phyloP scores from a whole-genome alignment of 768 basidiomycete genomes.

The Naganishia vaughanmartiniae region DNA sequence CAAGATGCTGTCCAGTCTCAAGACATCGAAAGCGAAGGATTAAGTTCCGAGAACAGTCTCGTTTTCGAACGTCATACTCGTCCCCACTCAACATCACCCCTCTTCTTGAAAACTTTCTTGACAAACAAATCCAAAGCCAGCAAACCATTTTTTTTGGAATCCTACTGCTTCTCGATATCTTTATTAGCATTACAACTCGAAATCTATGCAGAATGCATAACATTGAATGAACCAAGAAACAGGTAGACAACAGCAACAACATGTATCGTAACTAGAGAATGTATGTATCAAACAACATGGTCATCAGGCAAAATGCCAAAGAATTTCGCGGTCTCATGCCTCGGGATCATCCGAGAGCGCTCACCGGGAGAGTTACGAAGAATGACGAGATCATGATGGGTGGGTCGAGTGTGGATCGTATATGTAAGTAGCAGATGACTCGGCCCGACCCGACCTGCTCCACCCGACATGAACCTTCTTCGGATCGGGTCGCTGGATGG shows the following conservation, averaged over 20 bases:
- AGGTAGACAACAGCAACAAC: conserved; percentile 8
- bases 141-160: background rate
- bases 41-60: background rate
- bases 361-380: no score
- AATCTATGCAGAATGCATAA: background rate
- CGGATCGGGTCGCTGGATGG: no score
- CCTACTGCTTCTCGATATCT: background rate
- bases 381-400: no score
- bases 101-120: background rate
- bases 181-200: background rate
- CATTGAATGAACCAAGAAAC: background rate
- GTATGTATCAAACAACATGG: background rate
- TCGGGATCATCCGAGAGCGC: no score
- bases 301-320: background rate
- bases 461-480: background rate
- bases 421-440: no score
- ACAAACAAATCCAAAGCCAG: background rate
- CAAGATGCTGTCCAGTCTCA: conserved; percentile 74
- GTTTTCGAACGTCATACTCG: background rate
- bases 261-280: conserved; percentile 6
- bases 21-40: conserved; percentile 34
- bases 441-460: background rate
- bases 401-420: no score
- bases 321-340: no score
- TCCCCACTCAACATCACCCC: background rate